Evolutionary conservation across 2,329 filamentous ascomycete species (phyloP).

Genomic region (Botrytis galanthina): DNA sequence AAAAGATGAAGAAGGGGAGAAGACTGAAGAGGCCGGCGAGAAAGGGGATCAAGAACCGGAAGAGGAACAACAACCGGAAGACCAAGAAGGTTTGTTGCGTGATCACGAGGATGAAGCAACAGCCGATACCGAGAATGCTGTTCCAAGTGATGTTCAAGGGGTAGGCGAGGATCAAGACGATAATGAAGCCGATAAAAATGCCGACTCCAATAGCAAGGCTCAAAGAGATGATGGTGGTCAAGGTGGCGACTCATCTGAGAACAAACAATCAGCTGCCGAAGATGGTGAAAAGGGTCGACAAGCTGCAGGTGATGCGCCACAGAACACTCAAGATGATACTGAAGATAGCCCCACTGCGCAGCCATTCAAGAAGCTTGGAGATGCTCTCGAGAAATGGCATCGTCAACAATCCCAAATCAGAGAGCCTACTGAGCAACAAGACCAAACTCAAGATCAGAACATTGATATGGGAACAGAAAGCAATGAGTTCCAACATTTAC

Average conservation of each 20-base stretch:
- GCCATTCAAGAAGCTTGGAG: conserved; percentile 91
- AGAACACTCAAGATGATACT: conserved; percentile 39
- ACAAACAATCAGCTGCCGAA: conserved; percentile 61
- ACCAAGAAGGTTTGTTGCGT: conserved; percentile 42
- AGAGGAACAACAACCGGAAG: conserved; percentile 52
- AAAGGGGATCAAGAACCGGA: conserved; percentile 48
- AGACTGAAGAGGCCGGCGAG: conserved; percentile 53
- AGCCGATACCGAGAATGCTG: conserved; percentile 59
- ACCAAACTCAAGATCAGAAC: conserved; percentile 37
- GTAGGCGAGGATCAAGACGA: conserved; percentile 65
- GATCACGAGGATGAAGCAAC: conserved; percentile 48
- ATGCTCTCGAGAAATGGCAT: conserved; percentile 91
- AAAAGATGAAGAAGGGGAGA: conserved; percentile 39
- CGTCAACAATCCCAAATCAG: conserved; percentile 79
- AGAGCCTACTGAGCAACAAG: conserved; percentile 51
- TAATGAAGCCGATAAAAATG: conserved; percentile 60
- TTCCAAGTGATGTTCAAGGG: conserved; percentile 61
- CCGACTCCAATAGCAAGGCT: conserved; percentile 58
- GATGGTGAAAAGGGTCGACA: conserved; percentile 55
- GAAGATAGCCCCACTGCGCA: conserved; percentile 52
- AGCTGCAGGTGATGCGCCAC: conserved; percentile 43
- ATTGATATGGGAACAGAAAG: conserved; percentile 62
- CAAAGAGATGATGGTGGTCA: conserved; percentile 66
- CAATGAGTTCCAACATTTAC: conserved; percentile 90
- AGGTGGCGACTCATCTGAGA: conserved; percentile 62